Evolutionary conservation across 768 basidiomycete genomes (phyloP).

Genomic region (Mycena epipterygia): DNA sequence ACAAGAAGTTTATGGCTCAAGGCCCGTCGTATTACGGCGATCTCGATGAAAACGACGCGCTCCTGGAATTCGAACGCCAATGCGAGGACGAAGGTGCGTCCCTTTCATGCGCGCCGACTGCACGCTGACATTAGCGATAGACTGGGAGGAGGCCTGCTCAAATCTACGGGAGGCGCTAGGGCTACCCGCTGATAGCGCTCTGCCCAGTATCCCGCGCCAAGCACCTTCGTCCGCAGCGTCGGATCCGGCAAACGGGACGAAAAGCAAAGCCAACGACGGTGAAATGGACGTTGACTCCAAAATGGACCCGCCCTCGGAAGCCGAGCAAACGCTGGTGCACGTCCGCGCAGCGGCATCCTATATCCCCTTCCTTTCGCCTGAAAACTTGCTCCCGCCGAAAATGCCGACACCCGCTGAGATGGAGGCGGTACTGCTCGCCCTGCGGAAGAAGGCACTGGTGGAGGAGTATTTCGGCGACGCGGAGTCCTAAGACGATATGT

Average conservation of each 20-base stretch:
- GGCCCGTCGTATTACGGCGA: slow-evolving; percentile 94
- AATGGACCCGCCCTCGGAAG: slow-evolving; percentile 46
- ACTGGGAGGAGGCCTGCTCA: slow-evolving; percentile 72
- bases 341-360: slow-evolving; percentile 74
- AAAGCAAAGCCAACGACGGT: slow-evolving; percentile 7
- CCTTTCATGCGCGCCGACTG: background rate
- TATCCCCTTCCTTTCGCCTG: slow-evolving; percentile 85
- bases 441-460: slow-evolving; percentile 85
- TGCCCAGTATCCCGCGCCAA: background rate
- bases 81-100: slow-evolving; percentile 81
- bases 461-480: slow-evolving; percentile 77
- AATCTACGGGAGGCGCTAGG: slow-evolving; percentile 68
- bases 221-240: background rate
- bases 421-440: slow-evolving; percentile 79
- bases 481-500: too few relatives aligned
- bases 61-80: slow-evolving; percentile 79
- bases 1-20: slow-evolving; percentile 91
- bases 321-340: slow-evolving; percentile 52
- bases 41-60: slow-evolving; percentile 81
- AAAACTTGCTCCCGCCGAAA: slow-evolving; percentile 80
- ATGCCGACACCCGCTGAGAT: slow-evolving; percentile 84
- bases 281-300: too few relatives aligned
- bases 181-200: slow-evolving; percentile 57
- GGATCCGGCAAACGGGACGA: background rate
- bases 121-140: slow-evolving; percentile 48